Percentiles rank a stretch among this genome's conserved stretches.
phyloP scores from a whole-genome alignment of 208 protist species.

The Leptomonas pyrrhocoris region DNA sequence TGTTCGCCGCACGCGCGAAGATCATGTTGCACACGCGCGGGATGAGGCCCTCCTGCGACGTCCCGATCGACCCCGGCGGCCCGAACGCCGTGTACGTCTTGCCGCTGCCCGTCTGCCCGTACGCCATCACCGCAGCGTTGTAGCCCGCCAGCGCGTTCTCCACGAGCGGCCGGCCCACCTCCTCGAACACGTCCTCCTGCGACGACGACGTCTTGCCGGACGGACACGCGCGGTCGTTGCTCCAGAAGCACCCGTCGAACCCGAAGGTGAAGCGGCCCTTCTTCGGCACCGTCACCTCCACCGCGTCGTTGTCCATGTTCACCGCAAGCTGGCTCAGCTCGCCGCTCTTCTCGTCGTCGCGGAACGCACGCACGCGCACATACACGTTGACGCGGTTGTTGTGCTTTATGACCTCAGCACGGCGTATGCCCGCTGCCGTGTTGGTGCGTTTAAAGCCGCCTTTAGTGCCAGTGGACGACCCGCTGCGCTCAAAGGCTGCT shows the following conservation, averaged over 20 bases:
- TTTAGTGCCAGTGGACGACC: slow-evolving; percentile 42
- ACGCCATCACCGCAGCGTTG: slow-evolving; percentile 89
- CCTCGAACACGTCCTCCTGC: slow-evolving; percentile 91
- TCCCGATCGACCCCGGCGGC: slow-evolving; percentile 57
- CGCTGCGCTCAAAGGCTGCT: slow-evolving; percentile 45
- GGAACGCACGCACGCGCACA: slow-evolving; percentile 82
- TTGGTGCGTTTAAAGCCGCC: slow-evolving; percentile 58
- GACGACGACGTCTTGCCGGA: slow-evolving; percentile 47
- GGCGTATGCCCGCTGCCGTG: slow-evolving; percentile 49
- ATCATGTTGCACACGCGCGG: slow-evolving; percentile 88
- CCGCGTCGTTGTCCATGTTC: slow-evolving; percentile 69
- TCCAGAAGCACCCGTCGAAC: slow-evolving; percentile 95
- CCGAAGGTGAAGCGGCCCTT: slow-evolving; percentile 83
- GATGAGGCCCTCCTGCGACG: slow-evolving; percentile 71
- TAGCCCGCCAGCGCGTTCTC: slow-evolving; percentile 89
- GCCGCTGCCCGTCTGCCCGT: slow-evolving; percentile 92
- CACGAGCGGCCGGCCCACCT: slow-evolving; percentile 84
- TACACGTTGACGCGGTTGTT: slow-evolving; percentile 87
- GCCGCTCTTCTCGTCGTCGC: slow-evolving; percentile 43
- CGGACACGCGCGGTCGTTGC: slow-evolving; percentile 61
- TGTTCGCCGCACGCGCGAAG: slow-evolving; percentile 61
- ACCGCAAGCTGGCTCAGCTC: slow-evolving; percentile 51
- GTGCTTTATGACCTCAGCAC: slow-evolving; percentile 41
- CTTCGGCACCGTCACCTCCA: slow-evolving; percentile 70
- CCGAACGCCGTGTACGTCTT: slow-evolving; percentile 85